Conservation (phyloP, 179 eudicot genomes). For the Beta macrorhiza region DNA sequence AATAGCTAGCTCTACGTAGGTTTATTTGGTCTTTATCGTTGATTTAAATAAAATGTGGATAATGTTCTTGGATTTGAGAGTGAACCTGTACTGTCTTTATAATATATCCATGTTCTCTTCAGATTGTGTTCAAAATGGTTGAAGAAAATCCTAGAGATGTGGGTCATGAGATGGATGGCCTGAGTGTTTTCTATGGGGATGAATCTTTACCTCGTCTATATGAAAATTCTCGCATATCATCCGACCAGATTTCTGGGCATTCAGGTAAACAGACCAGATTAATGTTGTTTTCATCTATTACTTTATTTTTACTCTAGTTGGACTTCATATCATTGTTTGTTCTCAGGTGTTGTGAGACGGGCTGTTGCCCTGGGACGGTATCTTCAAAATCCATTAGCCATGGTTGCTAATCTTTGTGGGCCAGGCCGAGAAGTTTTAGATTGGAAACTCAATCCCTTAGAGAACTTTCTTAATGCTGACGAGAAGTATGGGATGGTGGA, state of each 20-base stretch:
- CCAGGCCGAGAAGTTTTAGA: slow-evolving; percentile 83
- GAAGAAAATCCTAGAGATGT: slow-evolving; percentile 94
- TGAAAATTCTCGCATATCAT: slow-evolving; percentile 86
- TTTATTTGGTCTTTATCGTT: neutral
- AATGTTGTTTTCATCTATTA: slow-evolving; percentile 8
- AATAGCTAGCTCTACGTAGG: neutral
- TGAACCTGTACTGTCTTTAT: slow-evolving; percentile 10
- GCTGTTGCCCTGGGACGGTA: slow-evolving; percentile 92
- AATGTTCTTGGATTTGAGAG: neutral
- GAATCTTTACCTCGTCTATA: slow-evolving; percentile 94
- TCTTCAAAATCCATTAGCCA: slow-evolving; percentile 93
- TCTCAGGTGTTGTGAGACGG: slow-evolving; percentile 83
- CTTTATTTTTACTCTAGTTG: slow-evolving; percentile 5
- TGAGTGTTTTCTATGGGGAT: slow-evolving; percentile 74
- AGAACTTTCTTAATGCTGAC: slow-evolving; percentile 77
- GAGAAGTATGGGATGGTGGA: slow-evolving; percentile 94
- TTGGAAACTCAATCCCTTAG: slow-evolving; percentile 85
- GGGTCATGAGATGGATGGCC: slow-evolving; percentile 78
- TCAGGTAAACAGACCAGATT: slow-evolving; percentile 45
- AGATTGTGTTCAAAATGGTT: slow-evolving; percentile 93
- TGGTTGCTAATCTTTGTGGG: slow-evolving; percentile 95
- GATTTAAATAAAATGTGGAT: neutral
- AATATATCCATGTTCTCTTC: slow-evolving; percentile 23
- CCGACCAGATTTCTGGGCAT: slow-evolving; percentile 83
- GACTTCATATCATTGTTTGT: slow-evolving; percentile 9